phyloP scores from a whole-genome alignment of 73 alveolate genomes.

The Paramecium pentaurelia region DNA sequence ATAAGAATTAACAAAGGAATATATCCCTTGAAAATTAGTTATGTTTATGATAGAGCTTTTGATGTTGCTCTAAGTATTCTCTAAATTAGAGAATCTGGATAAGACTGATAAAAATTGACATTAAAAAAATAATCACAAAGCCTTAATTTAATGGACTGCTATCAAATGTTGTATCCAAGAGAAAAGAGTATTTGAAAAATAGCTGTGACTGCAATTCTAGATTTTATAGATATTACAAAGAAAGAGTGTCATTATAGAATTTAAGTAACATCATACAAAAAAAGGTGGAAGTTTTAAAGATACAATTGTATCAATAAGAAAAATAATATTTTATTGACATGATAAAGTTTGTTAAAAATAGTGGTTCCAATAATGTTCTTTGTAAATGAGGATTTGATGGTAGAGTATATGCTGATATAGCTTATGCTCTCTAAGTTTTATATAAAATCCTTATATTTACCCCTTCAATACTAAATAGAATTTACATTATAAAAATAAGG shows the following conservation, averaged over 20 bases:
- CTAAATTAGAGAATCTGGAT: neutral
- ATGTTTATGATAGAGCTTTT: slow-evolving; percentile 97
- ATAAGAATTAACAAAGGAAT: slow-evolving; percentile 94
- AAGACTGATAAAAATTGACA: slow-evolving; percentile 34
- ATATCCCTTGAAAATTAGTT: slow-evolving; percentile 96
- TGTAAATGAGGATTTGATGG: slow-evolving; percentile 95
- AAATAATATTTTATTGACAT: slow-evolving; percentile 87
- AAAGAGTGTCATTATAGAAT: slow-evolving; percentile 97
- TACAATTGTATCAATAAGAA: slow-evolving; percentile 87
- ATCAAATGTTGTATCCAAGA: slow-evolving; percentile 94
- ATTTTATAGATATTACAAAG: slow-evolving; percentile 94
- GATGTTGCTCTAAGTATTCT: slow-evolving; percentile 61
- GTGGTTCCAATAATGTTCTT: slow-evolving; percentile 94
- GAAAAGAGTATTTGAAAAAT: slow-evolving; percentile 84
- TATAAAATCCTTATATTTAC: too few species aligned
- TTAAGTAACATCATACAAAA: slow-evolving; percentile 90
- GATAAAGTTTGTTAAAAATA: slow-evolving; percentile 85
- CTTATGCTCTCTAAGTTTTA: slow-evolving; percentile 62
- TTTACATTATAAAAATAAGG: too few species aligned
- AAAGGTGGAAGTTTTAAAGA: slow-evolving; percentile 95
- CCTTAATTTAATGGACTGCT: slow-evolving; percentile 89
- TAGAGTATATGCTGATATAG: slow-evolving; percentile 96
- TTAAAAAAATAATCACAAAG: slow-evolving; percentile 44
- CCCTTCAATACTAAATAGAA: too few species aligned
- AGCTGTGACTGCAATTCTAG: slow-evolving; percentile 96